Conservation (phyloP, 73 alveolate species). For the Paramecium bursaria region DNA sequence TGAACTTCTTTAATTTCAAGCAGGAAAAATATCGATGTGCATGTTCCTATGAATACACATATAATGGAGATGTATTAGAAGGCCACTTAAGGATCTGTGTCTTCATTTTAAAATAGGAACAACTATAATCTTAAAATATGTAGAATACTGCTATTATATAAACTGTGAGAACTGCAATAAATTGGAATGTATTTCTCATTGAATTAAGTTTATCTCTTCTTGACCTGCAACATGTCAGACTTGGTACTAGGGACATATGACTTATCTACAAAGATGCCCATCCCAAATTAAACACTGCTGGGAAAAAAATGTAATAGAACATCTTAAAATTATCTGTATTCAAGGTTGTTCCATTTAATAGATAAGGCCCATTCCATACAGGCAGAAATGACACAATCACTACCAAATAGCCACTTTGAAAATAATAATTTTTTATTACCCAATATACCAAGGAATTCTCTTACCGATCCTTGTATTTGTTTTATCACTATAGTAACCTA, state of each 20-base stretch:
- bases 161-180: constrained; percentile 69
- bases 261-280: constrained; percentile 75
- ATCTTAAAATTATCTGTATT: not conserved
- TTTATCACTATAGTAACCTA: constrained; percentile 79
- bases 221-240: constrained; percentile 70
- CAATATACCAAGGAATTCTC: constrained; percentile 88
- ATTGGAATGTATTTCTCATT: constrained; percentile 70
- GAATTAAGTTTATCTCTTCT: constrained; percentile 72
- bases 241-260: constrained; percentile 76
- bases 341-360: constrained; percentile 10
- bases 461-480: constrained; percentile 81
- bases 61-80: constrained; percentile 62
- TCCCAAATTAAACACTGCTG: constrained; percentile 71
- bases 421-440: constrained; percentile 54
- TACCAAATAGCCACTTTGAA: constrained; percentile 43
- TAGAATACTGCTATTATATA: constrained; percentile 59
- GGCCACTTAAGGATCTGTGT: constrained; percentile 42
- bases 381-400: constrained; percentile 69
- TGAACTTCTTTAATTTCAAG: constrained; percentile 68
- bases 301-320: constrained; percentile 49
- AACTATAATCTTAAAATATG: not conserved
- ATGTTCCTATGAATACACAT: constrained; percentile 54
- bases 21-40: constrained; percentile 59
- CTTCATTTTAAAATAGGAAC: constrained; percentile 58
- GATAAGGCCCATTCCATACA: constrained; percentile 58